phyloP scores from a whole-genome alignment of 176 grass and related monocot species.

The Leersia perrieri region DNA sequence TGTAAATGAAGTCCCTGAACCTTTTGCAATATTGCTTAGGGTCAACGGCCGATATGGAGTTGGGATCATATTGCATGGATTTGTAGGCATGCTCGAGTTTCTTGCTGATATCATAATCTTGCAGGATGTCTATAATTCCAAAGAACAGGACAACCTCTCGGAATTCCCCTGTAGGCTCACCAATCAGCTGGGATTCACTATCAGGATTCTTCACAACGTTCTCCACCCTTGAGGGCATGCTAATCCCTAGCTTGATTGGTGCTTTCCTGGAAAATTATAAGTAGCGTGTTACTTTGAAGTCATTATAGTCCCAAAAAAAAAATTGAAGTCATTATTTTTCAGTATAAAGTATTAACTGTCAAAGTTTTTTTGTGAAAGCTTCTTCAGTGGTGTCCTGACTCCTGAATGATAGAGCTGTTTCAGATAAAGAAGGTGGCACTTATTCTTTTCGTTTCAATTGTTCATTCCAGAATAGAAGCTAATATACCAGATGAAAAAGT shows the following conservation, averaged over 20 bases:
- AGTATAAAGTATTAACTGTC: no score
- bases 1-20: conserved; percentile 81
- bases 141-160: conserved; percentile 75
- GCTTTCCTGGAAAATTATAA: conserved; percentile 47
- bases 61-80: conserved; percentile 65
- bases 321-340: no score
- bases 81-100: conserved; percentile 93
- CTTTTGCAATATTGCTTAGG: conserved; percentile 68
- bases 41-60: conserved; percentile 64
- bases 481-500: background rate
- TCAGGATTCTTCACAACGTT: conserved; percentile 49
- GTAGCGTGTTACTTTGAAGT: background rate
- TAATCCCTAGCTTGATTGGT: conserved; percentile 51
- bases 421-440: background rate
- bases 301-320: no score
- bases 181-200: conserved; percentile 42
- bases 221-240: conserved; percentile 84
- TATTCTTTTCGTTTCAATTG: background rate
- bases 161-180: conserved; percentile 74
- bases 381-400: background rate
- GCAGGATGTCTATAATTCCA: conserved; percentile 89
- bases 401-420: background rate
- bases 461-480: background rate
- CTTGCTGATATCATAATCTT: conserved; percentile 91
- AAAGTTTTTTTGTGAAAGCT: background rate